A percentile compares a stretch with the other conserved stretches of the same genome.
Conservation (phyloP, 2,329 filamentous ascomycete genomes). For the Pseudocercospora crystallina region DNA sequence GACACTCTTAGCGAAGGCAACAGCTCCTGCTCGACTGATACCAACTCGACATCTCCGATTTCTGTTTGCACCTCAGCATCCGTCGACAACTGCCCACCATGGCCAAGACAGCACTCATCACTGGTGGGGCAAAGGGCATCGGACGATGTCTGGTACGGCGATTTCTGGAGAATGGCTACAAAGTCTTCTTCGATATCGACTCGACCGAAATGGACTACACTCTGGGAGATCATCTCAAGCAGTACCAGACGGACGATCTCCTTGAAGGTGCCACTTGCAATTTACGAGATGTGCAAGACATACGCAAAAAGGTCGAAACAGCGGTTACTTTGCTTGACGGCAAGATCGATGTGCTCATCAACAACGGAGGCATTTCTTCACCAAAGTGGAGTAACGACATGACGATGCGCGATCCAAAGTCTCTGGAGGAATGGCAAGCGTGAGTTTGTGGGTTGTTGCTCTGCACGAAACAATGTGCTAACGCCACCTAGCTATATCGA, state of each 20-base stretch:
- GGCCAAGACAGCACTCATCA: slow-evolving; percentile 26
- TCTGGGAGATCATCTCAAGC: slow-evolving; percentile 29
- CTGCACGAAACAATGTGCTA: not conserved
- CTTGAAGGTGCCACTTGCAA: slow-evolving; percentile 31
- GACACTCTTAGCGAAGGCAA: too few species aligned
- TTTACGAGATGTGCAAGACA: slow-evolving; percentile 34
- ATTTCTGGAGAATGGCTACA: slow-evolving; percentile 39
- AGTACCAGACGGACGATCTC: slow-evolving; percentile 20
- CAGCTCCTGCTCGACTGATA: too few species aligned
- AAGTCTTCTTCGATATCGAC: slow-evolving; percentile 42
- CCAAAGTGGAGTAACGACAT: slow-evolving; percentile 34
- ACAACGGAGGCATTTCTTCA: slow-evolving; percentile 41
- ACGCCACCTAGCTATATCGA: slow-evolving; percentile 32
- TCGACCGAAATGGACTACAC: slow-evolving; percentile 39
- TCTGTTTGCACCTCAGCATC: too few species aligned
- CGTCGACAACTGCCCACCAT: not conserved
- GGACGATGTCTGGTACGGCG: slow-evolving; percentile 36
- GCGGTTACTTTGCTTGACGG: slow-evolving; percentile 36
- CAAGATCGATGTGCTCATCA: slow-evolving; percentile 41
- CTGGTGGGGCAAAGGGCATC: slow-evolving; percentile 37
- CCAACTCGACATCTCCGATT: too few species aligned
- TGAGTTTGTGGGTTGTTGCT: slow-evolving; percentile 1
- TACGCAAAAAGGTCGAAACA: slow-evolving; percentile 31
- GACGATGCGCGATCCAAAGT: slow-evolving; percentile 34
- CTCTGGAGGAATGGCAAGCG: slow-evolving; percentile 39